These are phyloP conservation scores for Meyerozyma guilliermondii DNA, from an alignment of 1,139 yeast genomes.

Conservation along the genomic window DNA sequence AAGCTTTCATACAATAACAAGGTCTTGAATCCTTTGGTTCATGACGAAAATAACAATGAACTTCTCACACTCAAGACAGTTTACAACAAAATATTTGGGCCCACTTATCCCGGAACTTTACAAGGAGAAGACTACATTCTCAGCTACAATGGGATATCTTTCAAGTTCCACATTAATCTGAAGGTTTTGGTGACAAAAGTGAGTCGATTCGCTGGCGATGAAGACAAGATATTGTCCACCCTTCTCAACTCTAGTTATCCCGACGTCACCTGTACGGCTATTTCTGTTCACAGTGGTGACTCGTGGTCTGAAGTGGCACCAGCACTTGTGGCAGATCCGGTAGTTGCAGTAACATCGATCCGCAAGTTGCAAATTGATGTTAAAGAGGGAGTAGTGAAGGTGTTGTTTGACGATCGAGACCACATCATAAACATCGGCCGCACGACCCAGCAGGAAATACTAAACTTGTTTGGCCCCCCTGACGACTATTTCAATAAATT, in stretches of 20 bases:
- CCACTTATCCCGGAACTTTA: slow-evolving; percentile 53
- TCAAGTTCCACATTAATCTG: slow-evolving; percentile 31
- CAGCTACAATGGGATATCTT: slow-evolving; percentile 53
- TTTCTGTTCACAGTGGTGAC: slow-evolving; percentile 32
- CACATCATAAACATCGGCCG: slow-evolving; percentile 23
- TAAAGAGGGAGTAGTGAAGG: slow-evolving; percentile 8
- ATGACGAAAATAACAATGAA: slow-evolving; percentile 3
- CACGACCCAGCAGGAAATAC: slow-evolving; percentile 47
- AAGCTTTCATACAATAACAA: slow-evolving; percentile 28
- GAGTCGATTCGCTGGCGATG: slow-evolving; percentile 8
- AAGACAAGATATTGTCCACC: slow-evolving; percentile 21
- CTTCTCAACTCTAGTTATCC: slow-evolving; percentile 25
- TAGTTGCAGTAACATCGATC: slow-evolving; percentile 3
- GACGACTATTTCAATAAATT: slow-evolving; percentile 47
- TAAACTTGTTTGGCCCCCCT: slow-evolving; percentile 51
- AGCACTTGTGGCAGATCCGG: neutral
- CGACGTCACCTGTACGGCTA: slow-evolving; percentile 32
- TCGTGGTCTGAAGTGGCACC: slow-evolving; percentile 21
- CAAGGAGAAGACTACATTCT: slow-evolving; percentile 27
- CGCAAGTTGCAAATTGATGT: slow-evolving; percentile 10
- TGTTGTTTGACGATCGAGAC: slow-evolving; percentile 6
- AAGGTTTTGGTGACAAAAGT: slow-evolving; percentile 14
- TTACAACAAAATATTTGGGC: slow-evolving; percentile 57
- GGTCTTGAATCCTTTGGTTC: slow-evolving; percentile 4
- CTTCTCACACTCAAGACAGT: slow-evolving; percentile 31